Base-by-base conservation (phyloP, 2,329 filamentous ascomycete species). In the Colletotrichum orbiculare region DNA sequence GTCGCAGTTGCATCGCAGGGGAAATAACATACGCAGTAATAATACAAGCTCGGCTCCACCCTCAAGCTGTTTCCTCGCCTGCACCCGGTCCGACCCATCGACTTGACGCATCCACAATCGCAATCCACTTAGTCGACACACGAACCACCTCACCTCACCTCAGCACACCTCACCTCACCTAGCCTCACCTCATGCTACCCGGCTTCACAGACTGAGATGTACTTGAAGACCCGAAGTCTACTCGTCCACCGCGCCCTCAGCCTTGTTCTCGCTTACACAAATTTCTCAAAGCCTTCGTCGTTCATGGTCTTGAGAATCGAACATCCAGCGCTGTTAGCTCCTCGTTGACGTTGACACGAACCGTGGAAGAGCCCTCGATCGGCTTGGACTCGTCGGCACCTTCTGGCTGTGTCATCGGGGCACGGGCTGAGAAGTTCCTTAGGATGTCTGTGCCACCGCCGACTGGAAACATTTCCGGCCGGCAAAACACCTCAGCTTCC, bases 51-150 rank as follows among this genome's bases (percentile, higher is more conserved):
- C 12, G 7, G 47, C 33, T 48, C 56, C 39, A 60, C 48, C 56
- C 45, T n/a, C 42, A 46, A 45, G 41, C 47, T 60, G 33, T 39
- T 39, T 60, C 17, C 34, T 52, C 56, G 48, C 48, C 56, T 60
- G 56, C 48, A 53, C 56, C 56, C 56, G 56, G 56, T 53, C 56
- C 56, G 56, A 53, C 56, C 45, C 45, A 41, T 37, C 41, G 33
- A 13, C 42, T 8, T 47, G 11, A 39, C 17, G 33, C 42, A 17
- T 46, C 42, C 35, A 17, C 42, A 35, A 3, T 48, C 54, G 37
- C 55, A 41, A 42, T 25, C 11, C 35, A 47, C 41, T 43, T 43
- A 43, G 52, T 25, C 39, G 52, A 54, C 39, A 34, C 11, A 54
- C 52, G 10, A 52, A n/a, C 39, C 48, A 50, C 48, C 50, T 54